phyloP scores from a whole-genome alignment of 1,284 basidiomycete species.

The Cryptococcus jaspeensis region DNA sequence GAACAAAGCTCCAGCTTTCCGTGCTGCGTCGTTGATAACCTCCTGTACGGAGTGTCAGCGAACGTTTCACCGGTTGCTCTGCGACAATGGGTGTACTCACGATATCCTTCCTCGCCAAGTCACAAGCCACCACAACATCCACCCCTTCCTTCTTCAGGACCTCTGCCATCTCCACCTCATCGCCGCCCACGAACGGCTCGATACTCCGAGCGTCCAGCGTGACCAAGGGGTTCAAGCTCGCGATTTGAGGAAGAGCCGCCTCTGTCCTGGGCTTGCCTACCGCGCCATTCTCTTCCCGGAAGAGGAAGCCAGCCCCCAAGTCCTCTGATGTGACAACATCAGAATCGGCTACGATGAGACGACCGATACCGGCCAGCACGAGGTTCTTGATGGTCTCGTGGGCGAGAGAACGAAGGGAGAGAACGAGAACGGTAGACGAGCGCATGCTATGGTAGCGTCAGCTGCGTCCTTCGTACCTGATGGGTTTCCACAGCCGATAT shows the following conservation, averaged over 20 bases:
- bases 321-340: conserved; percentile 62
- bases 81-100: conserved; percentile 56
- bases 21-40: conserved; percentile 71
- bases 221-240: conserved; percentile 89
- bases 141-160: conserved; percentile 60
- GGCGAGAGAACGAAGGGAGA: conserved; percentile 77
- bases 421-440: conserved; percentile 83
- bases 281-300: conserved; percentile 74
- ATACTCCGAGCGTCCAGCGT: conserved; percentile 62
- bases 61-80: neutral
- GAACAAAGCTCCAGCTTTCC: conserved; percentile 70
- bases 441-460: conserved; percentile 67
- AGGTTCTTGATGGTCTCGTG: conserved; percentile 96
- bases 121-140: conserved; percentile 81
- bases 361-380: conserved; percentile 60
- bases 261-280: conserved; percentile 84
- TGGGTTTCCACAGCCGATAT: neutral
- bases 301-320: conserved; percentile 89
- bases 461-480: neutral
- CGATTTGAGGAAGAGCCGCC: conserved; percentile 77
- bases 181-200: conserved; percentile 55
- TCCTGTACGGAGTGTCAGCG: conserved; percentile 56
- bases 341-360: conserved; percentile 58
- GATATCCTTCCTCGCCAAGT: conserved; percentile 65
- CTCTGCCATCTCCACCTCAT: conserved; percentile 58